A percentile compares a stretch with the other conserved stretches of the same genome.
Evolutionary conservation across 2,329 filamentous ascomycete genomes (phyloP).

Genomic region (Botrytis sinoallii): DNA sequence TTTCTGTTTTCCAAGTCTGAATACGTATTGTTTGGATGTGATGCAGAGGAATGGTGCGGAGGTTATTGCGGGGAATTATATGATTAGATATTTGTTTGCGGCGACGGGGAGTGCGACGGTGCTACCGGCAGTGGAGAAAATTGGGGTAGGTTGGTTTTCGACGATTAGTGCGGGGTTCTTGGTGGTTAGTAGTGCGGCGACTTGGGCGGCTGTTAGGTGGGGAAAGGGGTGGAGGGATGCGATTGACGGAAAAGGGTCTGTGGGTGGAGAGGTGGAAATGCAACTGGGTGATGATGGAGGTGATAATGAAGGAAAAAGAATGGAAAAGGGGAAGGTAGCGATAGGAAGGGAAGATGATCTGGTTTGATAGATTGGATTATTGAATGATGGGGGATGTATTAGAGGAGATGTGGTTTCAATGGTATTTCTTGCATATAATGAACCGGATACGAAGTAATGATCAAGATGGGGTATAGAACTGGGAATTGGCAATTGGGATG

Average conservation of each 20-base stretch:
- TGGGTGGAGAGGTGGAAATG: slow-evolving; percentile 31
- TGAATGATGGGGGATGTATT: not conserved
- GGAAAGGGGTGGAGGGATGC: slow-evolving; percentile 41
- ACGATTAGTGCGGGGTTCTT: slow-evolving; percentile 64
- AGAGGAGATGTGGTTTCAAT: not conserved
- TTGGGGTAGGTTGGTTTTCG: slow-evolving; percentile 80
- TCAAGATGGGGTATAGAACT: not conserved
- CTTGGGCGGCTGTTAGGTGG: slow-evolving; percentile 30
- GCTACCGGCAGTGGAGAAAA: slow-evolving; percentile 67
- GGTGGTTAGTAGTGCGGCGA: slow-evolving; percentile 36
- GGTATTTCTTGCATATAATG: not conserved
- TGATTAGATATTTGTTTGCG: slow-evolving; percentile 72
- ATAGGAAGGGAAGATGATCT: not conserved
- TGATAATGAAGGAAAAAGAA: not conserved
- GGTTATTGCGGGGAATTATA: slow-evolving; percentile 77
- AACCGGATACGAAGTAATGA: not conserved
- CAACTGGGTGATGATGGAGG: slow-evolving; percentile 9
- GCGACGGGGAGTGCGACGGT: slow-evolving; percentile 68
- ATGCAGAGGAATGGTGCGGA: slow-evolving; percentile 70
- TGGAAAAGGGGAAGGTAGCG: not conserved
- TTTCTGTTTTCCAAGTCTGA: slow-evolving; percentile 72
- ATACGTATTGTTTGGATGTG: slow-evolving; percentile 80
- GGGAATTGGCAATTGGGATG: not conserved
- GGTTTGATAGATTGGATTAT: not conserved
- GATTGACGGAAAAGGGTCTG: slow-evolving; percentile 49